Conservation (phyloP, 768 basidiomycete genomes). For the Auriscalpium orientale region DNA sequence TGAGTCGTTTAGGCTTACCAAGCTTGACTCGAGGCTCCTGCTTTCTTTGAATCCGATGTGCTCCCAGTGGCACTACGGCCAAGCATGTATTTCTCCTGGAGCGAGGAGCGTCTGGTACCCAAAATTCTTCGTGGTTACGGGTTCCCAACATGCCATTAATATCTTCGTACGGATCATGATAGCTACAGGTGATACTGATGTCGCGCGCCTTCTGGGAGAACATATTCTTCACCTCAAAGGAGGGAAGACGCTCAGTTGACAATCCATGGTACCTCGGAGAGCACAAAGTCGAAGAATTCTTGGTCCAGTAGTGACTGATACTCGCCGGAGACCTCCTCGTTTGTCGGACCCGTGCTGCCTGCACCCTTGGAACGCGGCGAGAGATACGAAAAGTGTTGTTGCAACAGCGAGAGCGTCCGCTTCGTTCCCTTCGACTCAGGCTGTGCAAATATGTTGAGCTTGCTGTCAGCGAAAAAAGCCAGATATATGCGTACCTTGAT, state of each 20-base stretch:
- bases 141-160: no score
- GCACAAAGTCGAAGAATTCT: slow-evolving; percentile 91
- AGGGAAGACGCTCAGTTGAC: slow-evolving; percentile 37
- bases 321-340: slow-evolving; percentile 79
- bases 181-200: no score
- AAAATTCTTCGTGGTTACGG: no score
- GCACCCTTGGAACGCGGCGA: slow-evolving; percentile 53
- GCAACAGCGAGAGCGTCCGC: slow-evolving; percentile 67
- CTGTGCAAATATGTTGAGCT: slow-evolving; percentile 32
- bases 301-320: slow-evolving; percentile 91
- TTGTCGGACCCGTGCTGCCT: slow-evolving; percentile 35
- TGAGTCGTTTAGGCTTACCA: no score
- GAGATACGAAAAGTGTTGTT: slow-evolving; percentile 76
- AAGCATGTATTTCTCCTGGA: no score
- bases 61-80: no score
- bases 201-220: no score
- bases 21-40: no score
- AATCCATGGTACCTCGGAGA: slow-evolving; percentile 93
- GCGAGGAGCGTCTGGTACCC: no score
- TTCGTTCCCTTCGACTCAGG: slow-evolving; percentile 82
- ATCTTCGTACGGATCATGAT: no score
- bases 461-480: no score
- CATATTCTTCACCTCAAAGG: not conserved
- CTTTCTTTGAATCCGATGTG: no score
- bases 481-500: slow-evolving; percentile 52